A percentile compares a stretch with the other conserved stretches of the same genome.
Conservation (phyloP, 208 protist species). For the Acanthamoeba healyi region DNA sequence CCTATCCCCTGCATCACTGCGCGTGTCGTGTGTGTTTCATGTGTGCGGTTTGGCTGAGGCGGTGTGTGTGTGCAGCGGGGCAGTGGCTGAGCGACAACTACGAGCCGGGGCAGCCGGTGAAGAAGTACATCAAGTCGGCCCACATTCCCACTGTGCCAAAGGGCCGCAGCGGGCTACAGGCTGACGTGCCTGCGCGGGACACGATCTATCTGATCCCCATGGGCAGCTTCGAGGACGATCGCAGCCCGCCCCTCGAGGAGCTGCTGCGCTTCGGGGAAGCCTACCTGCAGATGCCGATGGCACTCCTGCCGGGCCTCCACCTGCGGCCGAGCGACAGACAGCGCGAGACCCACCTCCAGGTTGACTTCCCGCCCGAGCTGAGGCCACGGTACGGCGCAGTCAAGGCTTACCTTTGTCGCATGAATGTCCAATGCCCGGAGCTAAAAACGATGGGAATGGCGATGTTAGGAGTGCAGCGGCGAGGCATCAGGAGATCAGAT, state of each 20-base stretch:
- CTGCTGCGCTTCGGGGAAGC: conserved; percentile 34
- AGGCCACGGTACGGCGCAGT: conserved; percentile 18
- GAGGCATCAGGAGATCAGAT: background rate
- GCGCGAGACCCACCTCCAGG: background rate
- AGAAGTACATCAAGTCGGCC: conserved; percentile 41
- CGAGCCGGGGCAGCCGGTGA: conserved; percentile 22
- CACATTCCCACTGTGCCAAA: background rate
- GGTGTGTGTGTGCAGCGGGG: background rate
- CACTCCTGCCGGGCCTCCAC: background rate
- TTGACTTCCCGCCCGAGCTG: background rate
- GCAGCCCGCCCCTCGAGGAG: background rate
- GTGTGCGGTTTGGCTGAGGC: background rate
- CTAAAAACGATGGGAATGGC: no score
- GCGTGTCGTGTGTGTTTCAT: background rate
- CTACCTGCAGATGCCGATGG: conserved; percentile 14
- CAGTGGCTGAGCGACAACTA: conserved; percentile 43
- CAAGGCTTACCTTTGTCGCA: background rate
- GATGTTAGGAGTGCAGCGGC: background rate
- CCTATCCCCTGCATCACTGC: background rate
- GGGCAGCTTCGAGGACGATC: background rate
- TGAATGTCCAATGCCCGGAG: background rate
- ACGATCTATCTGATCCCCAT: conserved; percentile 8
- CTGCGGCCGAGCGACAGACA: background rate
- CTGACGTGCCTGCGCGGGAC: background rate
- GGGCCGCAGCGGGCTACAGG: background rate